Evolutionary conservation across 208 protist genomes (phyloP), one percentile per base, ranked within the genome.

Genomic region (Strigomonas culicis): DNA sequence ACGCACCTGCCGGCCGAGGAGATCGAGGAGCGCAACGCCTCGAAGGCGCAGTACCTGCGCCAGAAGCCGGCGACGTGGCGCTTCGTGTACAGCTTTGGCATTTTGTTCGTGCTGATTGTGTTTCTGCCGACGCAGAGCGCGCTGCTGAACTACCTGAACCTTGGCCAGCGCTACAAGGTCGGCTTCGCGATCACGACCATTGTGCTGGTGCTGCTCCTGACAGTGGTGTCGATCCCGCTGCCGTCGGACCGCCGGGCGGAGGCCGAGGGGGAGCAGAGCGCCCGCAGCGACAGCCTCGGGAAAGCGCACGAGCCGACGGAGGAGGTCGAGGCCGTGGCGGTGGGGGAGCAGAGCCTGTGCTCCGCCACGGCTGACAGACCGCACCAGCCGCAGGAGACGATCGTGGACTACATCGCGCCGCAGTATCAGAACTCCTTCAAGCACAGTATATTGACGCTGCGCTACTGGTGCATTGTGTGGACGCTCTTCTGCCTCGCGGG

Each of bases 361-460:
- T 73, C 46, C 75, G 70, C 58, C 65, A 60, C 27, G 47, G n/a
- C 47, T 4, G 47, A 52, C 6, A 52, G n/a, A 21, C 64, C 30
- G 39, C 10, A 51, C n/a, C 4, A 51, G 46, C 17, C 17, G 8
- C n/a, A 25, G 17, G 46, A 27, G 46, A 51, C 72, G 13, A 59
- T 72, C 21, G 61, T 72, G 17, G 72, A 77, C 55, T 77, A 73
- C 57, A 73, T 73, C 59, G 67, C 68, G 19, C 73, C 73, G 13
- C 67, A 73, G 56, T 78, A 73, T 3, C 77, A 83, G 44, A 71
- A 62, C 15, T 55, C 50, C 13, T 83, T 83, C 39, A 17, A 69
- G 1, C 53, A 67, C n/a, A 73, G 64, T 60, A 24, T 73, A 17
- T 63, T 69, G 22, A 78, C 68, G 8, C 15, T 69, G 11, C 63